Evolutionary conservation across 108 stramenopile genomes (phyloP), one percentile per base, ranked within the genome.

Genomic region (Ochromonas danica): DNA sequence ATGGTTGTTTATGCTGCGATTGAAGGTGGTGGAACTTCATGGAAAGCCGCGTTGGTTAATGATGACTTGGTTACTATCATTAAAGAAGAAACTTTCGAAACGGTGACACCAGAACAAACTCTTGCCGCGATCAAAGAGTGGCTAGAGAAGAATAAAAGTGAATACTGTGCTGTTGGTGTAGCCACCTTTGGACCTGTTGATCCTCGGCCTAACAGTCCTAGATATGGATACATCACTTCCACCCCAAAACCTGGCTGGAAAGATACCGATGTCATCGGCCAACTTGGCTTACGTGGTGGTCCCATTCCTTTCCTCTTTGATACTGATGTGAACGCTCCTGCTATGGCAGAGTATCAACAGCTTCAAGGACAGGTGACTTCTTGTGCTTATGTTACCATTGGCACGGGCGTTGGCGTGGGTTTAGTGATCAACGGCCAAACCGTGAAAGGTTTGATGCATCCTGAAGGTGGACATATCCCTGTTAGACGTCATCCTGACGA

Each of bases 321-420:
- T 67, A 98, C 97, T 10, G 97, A 98, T 84, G 97, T 98, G 1
- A 98, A 98, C 88, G 97, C 97, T 27, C 97, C 97, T 2, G 97
- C 97, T 0, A 79, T 93, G 39, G 93, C 95, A 22, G 97, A 98
- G 80, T 95, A 83, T 88, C 82, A 42, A 60, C 0, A 36, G 2
- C 1, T 33, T 0, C 77, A 78, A 28, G 45, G 42, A 17, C 71
- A 71, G 40, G 3, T 27, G 39, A 84, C 86, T 39, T 93, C 91
- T 1, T 78, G 87, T 38, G 89, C 93, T 2, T 95, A 98, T 87
- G 83, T 96, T 36, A 96, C 97, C 2, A 87, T 95, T 1, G 97
- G 97, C 3, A 98, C 97, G 3, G 97, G 97, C 35, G 88, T 96
- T 0, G 97, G 97, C 0, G 97, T 98, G 10, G 97, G 97, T 0